phyloP scores from a whole-genome alignment of 805 yeast genomes.

The Deakozyma indianensis region DNA sequence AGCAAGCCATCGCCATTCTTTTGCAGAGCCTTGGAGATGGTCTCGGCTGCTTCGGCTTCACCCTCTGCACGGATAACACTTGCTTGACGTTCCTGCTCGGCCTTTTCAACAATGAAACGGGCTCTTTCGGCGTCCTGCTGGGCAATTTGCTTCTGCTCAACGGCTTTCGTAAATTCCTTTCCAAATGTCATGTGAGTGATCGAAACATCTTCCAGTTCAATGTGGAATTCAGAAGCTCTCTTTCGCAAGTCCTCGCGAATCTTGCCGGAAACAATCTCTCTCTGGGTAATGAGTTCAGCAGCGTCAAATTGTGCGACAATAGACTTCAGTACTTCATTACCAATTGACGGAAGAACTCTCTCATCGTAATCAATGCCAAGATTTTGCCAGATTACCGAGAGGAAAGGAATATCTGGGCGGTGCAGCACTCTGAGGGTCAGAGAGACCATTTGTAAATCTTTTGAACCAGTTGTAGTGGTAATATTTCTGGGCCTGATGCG shows the following conservation, averaged over 20 bases:
- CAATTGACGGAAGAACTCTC: conserved; percentile 82
- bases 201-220: conserved; percentile 88
- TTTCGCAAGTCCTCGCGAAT: conserved; percentile 73
- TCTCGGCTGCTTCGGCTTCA: conserved; percentile 97
- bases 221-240: conserved; percentile 80
- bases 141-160: conserved; percentile 96
- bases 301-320: conserved; percentile 93
- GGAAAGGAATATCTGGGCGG: conserved; percentile 73
- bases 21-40: conserved; percentile 78
- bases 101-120: conserved; percentile 80
- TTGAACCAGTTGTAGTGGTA: conserved; percentile 90
- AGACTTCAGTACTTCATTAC: conserved; percentile 78
- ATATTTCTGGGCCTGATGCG: conserved; percentile 89
- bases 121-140: conserved; percentile 99
- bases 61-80: conserved; percentile 95
- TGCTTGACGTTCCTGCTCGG: conserved; percentile 95
- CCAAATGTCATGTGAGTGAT: conserved; percentile 98
- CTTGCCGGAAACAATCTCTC: conserved; percentile 84
- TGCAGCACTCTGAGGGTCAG: conserved; percentile 85
- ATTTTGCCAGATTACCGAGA: conserved; percentile 81
- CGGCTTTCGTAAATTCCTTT: conserved; percentile 92
- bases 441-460: conserved; percentile 91
- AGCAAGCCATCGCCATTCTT: conserved; percentile 94
- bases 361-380: conserved; percentile 92
- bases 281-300: conserved; percentile 91